Conservation (phyloP, 1,139 yeast genomes). For the Nakaseomyces sp. region DNA sequence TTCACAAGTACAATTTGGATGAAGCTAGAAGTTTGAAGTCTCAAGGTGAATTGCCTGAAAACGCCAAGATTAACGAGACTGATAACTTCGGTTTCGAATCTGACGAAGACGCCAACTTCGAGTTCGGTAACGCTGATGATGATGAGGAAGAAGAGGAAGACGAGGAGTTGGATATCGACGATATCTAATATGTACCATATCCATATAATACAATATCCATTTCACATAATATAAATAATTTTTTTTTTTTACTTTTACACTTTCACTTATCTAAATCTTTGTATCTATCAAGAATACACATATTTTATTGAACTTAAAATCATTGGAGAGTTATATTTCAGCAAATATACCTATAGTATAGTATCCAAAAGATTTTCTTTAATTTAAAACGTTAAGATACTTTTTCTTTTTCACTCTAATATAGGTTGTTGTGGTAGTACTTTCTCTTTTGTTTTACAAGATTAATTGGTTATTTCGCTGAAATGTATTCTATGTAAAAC, state of each 20-base stretch:
- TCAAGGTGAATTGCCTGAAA: slow-evolving; percentile 94
- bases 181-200: slow-evolving; percentile 18
- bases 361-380: background rate
- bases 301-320: too few species aligned
- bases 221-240: background rate
- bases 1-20: slow-evolving; percentile 92
- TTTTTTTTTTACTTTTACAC: background rate
- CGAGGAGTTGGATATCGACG: slow-evolving; percentile 55
- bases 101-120: slow-evolving; percentile 96
- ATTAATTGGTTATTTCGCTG: too few species aligned
- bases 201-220: slow-evolving; percentile 1
- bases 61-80: slow-evolving; percentile 94
- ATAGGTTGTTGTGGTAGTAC: too few species aligned
- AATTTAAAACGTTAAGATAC: too few species aligned
- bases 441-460: too few species aligned
- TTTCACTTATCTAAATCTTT: background rate
- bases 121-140: slow-evolving; percentile 87
- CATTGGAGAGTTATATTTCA: too few species aligned
- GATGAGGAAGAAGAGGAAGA: slow-evolving; percentile 70
- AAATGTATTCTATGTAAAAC: too few species aligned
- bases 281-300: too few species aligned
- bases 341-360: too few species aligned
- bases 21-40: slow-evolving; percentile 96
- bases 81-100: slow-evolving; percentile 96
- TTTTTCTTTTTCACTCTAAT: too few species aligned